Evolutionary conservation across 1,284 basidiomycete species (phyloP), one percentile per base, ranked within the genome.

Genomic region (Tilletia caries): DNA sequence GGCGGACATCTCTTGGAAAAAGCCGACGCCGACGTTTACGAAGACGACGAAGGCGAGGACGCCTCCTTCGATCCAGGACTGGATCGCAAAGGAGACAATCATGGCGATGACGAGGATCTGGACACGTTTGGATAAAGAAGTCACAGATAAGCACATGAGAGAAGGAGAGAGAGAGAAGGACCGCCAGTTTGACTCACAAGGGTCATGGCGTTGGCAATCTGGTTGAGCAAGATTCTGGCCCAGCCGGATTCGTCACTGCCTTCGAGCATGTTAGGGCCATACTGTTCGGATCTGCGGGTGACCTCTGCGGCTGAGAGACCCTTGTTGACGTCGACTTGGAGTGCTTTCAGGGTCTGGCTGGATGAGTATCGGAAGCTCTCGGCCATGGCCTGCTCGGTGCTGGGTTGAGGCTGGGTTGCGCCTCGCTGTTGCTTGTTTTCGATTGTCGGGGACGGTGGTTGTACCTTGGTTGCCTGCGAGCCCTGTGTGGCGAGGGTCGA

Each of bases 1-100:
- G 0, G 87, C 87, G 23, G 84, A 83, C 72, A 87, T 87, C 77
- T 88, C 88, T 74, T 88, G 87, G 70, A 87, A 85, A 74, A 86
- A 87, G 12, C 87, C 87, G 65, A 87, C 86, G 43, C 76, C 67
- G 48, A 83, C 76, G 73, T 84, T 84, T 67, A 89, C 83, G 43
- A 86, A 81, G 43, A 90, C 88, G 41, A 90, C 86, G 20, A 87
- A 88, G 15, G 87, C 87, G 70, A 90, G 88, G 46, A 90, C 89
- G n/a, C 87, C 88, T 27, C 88, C 89, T 76, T 88, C 88, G 71
- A 90, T 87, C 84, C 87, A 91, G 68, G 88, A 88, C 65, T 71
- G 44, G 64, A 83, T 81, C 13, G 79, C 89, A 70, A 90, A 88
- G 3, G 88, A 89, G n/a, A 89, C 86, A 8, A 87, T 87, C 84